Evolutionary conservation across 78 protist species (phyloP).

Genomic region (Blattamonas nauphoetae): DNA sequence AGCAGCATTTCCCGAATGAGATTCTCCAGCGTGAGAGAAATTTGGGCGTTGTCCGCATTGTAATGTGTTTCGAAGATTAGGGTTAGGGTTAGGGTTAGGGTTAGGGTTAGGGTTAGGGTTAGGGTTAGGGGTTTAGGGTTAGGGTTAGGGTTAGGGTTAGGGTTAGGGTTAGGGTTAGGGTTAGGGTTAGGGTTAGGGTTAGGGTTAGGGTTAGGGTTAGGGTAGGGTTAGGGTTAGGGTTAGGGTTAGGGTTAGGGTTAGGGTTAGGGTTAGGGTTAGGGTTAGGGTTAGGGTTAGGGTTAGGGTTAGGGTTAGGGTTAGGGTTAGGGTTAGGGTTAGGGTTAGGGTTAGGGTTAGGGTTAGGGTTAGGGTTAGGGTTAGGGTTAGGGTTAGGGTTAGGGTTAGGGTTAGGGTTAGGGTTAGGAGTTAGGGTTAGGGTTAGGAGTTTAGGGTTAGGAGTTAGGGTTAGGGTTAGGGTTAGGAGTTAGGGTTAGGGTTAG

Average conservation of each 20-base stretch:
- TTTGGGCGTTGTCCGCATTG: too few relatives aligned
- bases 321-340: constrained; percentile 24
- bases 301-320: constrained; percentile 15
- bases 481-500: constrained; percentile 20
- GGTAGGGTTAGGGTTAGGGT: constrained; percentile 22
- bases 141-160: constrained; percentile 24
- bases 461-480: constrained; percentile 15
- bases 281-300: constrained; percentile 9
- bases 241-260: constrained; percentile 24
- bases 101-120: constrained; percentile 9
- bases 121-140: constrained; percentile 6
- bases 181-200: constrained; percentile 20
- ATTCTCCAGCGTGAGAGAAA: too few relatives aligned
- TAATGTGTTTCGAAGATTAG: too few relatives aligned
- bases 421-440: constrained; percentile 16
- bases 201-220: constrained; percentile 23
- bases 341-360: constrained; percentile 24
- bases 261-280: constrained; percentile 23
- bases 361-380: constrained; percentile 24
- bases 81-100: constrained; percentile 17
- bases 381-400: constrained; percentile 24
- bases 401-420: constrained; percentile 24
- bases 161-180: constrained; percentile 8
- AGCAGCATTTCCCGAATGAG: too few relatives aligned
- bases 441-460: constrained; percentile 6